Base-by-base conservation (phyloP, 139 green algal genomes). In the Astrephomene gubernaculifera region DNA sequence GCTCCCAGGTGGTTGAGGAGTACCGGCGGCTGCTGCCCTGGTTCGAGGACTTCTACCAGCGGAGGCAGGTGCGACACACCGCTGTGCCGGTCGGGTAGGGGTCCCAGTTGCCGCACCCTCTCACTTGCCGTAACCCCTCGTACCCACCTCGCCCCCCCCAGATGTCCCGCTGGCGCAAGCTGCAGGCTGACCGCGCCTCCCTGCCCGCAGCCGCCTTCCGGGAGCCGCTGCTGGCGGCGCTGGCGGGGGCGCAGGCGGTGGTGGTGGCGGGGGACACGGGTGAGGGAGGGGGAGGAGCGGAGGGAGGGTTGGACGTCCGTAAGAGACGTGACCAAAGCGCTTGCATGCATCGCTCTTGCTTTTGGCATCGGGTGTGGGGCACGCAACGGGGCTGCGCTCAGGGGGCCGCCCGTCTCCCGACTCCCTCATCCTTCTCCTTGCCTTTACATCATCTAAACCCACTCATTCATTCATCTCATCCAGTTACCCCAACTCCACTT, bases 231-330 rank as follows among this genome's bases (percentile, higher is more conserved):
- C 65, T 97, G 74, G 35, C 57, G 39, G 84, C 90, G n/a, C 81
- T 97, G 79, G 33, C n/a, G 14, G 52, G 80, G 12, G 36, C 90
- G 57, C 81, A 90, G 35, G 95, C 96, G 29, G 75, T 96, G 35
- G 94, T 98, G 14, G 89, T 98, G 27, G 92, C 79, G 4, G 96
- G 96, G 1, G 94, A 95, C 81, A 98, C 95, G 2, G 95, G 95
- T 97, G 87, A 41, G 94, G 87, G 14, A 10, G 65, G 2, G 36
- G 35, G 36, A 22, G 44, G 4, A 14, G 33, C 8, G 65, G 8
- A 14, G 19, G 36, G 21, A 4, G 1, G 1, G n/a, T n/a, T n/a
- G n/a, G n/a, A n/a, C n/a, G n/a, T n/a, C n/a, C n/a, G n/a, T n/a
- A n/a, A n/a, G n/a, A n/a, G n/a, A n/a, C n/a, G n/a, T n/a, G n/a